These are phyloP conservation scores for Kitagawia praeruptora DNA, from an alignment of 129 eudicot species.

Conservation along the genomic window DNA sequence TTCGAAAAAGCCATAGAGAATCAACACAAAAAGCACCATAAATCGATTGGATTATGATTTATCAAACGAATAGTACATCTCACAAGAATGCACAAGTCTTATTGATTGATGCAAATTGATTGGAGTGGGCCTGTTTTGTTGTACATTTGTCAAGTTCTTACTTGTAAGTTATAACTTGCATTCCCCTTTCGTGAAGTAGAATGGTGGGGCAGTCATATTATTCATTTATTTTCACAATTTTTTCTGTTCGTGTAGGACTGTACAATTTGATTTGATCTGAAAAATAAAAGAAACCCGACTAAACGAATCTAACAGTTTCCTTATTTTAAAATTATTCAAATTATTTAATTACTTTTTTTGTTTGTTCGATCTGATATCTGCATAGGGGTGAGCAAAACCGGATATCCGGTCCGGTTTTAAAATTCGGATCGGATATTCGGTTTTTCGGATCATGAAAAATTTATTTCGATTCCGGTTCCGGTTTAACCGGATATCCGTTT, in stretches of 20 bases:
- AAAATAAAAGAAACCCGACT: not conserved
- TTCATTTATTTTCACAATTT: not conserved
- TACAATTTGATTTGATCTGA: not conserved
- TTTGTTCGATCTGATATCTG: not conserved
- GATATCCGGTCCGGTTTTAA: no score
- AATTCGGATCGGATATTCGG: no score
- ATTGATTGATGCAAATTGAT: not conserved
- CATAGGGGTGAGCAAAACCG: no score
- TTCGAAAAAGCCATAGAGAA: not conserved
- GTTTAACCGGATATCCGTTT: no score
- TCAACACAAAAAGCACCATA: not conserved
- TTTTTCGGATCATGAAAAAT: no score
- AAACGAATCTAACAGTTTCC: not conserved
- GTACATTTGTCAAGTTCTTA: conserved; percentile 1
- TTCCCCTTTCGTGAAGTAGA: conserved; percentile 1
- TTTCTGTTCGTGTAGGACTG: not conserved
- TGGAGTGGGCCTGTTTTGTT: not conserved
- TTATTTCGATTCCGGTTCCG: no score
- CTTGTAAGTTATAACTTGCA: conserved; percentile 3
- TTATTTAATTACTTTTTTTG: not conserved
- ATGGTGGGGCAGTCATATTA: not conserved
- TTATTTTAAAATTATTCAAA: not conserved
- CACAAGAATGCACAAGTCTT: not conserved
- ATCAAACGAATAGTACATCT: not conserved
- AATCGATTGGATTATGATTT: not conserved